A percentile compares a stretch with the other conserved stretches of the same genome.
phyloP scores from a whole-genome alignment of 2,329 filamentous ascomycete genomes.

The Fusarium mangiferae region DNA sequence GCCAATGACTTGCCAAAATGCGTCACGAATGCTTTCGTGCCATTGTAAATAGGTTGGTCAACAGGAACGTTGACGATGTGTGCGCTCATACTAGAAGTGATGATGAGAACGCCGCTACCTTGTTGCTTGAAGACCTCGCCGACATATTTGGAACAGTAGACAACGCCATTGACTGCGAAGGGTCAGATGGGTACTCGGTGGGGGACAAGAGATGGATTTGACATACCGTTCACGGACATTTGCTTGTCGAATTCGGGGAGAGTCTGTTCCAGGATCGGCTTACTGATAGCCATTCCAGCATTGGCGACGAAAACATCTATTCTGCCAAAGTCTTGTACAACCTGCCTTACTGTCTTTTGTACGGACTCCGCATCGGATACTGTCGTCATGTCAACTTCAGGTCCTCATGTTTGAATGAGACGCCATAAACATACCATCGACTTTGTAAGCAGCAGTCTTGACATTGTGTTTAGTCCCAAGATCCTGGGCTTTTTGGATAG shows the following conservation, averaged over 20 bases:
- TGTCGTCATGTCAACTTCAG: neutral
- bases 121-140: slow-evolving; percentile 56
- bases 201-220: rapidly evolving
- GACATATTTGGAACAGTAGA: slow-evolving; percentile 55
- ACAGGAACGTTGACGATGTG: slow-evolving; percentile 61
- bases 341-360: neutral
- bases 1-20: slow-evolving; percentile 65
- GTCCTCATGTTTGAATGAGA: too few relatives aligned
- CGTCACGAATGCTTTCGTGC: slow-evolving; percentile 62
- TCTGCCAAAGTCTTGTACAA: neutral
- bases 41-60: slow-evolving; percentile 66
- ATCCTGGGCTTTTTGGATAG: neutral
- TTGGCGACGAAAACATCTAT: neutral
- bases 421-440: neutral
- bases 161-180: slow-evolving; percentile 54
- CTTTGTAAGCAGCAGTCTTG: neutral
- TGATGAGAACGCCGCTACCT: slow-evolving; percentile 59
- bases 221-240: slow-evolving; percentile 60
- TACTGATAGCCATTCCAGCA: slow-evolving; percentile 52
- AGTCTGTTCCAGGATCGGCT: slow-evolving; percentile 64
- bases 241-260: slow-evolving; percentile 60
- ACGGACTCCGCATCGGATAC: neutral
- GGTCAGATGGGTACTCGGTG: neutral
- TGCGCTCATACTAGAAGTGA: slow-evolving; percentile 59
- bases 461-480: neutral